Base-by-base conservation (phyloP, 2,329 filamentous ascomycete genomes). In the Nannizzia gypsea region DNA sequence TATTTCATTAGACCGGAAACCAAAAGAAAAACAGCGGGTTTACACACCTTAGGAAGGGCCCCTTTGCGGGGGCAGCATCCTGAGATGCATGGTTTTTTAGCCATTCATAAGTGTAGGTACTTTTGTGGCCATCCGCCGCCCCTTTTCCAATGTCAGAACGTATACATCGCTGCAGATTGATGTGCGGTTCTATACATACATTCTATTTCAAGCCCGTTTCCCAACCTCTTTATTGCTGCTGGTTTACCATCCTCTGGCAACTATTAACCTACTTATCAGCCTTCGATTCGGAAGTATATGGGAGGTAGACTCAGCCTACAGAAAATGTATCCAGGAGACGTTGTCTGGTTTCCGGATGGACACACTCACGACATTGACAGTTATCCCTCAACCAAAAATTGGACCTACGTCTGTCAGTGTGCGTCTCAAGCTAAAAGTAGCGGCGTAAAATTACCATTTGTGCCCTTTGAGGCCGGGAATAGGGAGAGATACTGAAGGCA, bases 281-380 rank as follows among this genome's bases (percentile, higher is more conserved):
- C 20, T n/a, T 26, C 13, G 26, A 34, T 22, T n/a, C 28, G 38
- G 28, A 9, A 31, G 44, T 11, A 56, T 44, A 22, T 13, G 17
- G 54, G 15, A 57, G 34, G 6, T 42, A 31, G 8, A n/a, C 15
- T 56, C 24, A 34, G 17, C 54, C 57, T 61, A 64, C 61, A 60
- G 80, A 77, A 66, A 89, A 89, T 0, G 84, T 88, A 66, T 89
- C 80, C 59, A 87, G 77, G 57, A 81, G 80, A 26, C 86, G 77
- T 71, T 91, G 88, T 70, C 79, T 83, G 3, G 88, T 91, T 62
- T 84, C 81, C 60, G 81, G 81, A 70, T 90, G 85, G 24, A 87
- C 78, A 68, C 88, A 90, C 62, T 75, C 70, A 1, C 71, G 66
- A 68, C 87, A 91, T 61, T 83, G 85, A 67, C 88, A 91, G 67